Percentiles rank a stretch among this genome's conserved stretches.
These are phyloP conservation scores for Paraphaeosphaeria minitans DNA, from an alignment of 2,329 filamentous ascomycete genomes.

Conservation along the genomic window DNA sequence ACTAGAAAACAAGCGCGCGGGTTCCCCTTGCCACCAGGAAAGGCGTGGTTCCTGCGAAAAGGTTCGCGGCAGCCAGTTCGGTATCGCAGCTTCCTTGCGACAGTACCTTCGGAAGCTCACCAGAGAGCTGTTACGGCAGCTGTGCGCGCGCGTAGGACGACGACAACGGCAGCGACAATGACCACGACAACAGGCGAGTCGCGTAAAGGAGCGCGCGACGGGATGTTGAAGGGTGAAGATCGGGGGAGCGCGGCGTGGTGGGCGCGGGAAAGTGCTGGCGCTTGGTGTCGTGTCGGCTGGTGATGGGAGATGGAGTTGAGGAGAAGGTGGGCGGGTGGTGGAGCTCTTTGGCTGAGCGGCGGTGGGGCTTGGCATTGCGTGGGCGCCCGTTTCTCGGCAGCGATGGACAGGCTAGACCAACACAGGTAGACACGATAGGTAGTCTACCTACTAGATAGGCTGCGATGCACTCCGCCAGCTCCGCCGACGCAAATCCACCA, in stretches of 20 bases:
- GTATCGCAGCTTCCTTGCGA: conserved; percentile 29
- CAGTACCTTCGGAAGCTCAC: conserved; percentile 21
- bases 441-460: too few relatives aligned
- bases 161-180: background rate
- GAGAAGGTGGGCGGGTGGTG: conserved; percentile 32
- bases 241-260: conserved; percentile 17
- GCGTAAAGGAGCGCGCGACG: conserved; percentile 11
- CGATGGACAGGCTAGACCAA: too few relatives aligned
- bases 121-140: conserved; percentile 24
- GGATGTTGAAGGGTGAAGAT: conserved; percentile 10
- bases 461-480: too few relatives aligned
- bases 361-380: conserved; percentile 15
- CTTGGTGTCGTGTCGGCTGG: conserved; percentile 36
- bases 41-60: conserved; percentile 24
- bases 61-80: conserved; percentile 26
- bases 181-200: too few relatives aligned
- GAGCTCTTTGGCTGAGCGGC: conserved; percentile 19
- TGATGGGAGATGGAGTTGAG: conserved; percentile 26
- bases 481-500: background rate
- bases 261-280: conserved; percentile 23
- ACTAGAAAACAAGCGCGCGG: conserved; percentile 31
- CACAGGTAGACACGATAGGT: too few relatives aligned
- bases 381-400: background rate
- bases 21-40: conserved; percentile 21
- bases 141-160: conserved; percentile 17